Conservation (phyloP, 176 grass and related monocot species). For the Urochloa ruziziensis region DNA sequence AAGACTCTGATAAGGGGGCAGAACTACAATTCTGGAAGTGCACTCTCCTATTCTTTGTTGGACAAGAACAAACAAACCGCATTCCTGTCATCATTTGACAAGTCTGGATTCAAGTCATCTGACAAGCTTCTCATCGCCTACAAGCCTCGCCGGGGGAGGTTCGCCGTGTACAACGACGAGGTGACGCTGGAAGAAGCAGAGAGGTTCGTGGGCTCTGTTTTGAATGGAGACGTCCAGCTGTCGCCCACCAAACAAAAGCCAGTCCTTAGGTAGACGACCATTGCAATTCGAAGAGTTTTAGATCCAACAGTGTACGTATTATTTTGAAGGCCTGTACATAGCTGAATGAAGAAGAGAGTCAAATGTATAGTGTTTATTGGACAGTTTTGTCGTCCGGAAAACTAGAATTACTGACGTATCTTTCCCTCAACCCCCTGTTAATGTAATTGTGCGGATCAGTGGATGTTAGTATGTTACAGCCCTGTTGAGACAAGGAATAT, state of each 20-base stretch:
- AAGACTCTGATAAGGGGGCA: constrained; percentile 76
- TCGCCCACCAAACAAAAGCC: constrained; percentile 49
- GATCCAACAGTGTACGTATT: not conserved
- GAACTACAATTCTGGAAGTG: constrained; percentile 35
- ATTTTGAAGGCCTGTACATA: constrained; percentile 27
- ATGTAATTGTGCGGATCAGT: not conserved
- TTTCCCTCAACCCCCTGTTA: not conserved
- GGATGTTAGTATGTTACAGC: not conserved
- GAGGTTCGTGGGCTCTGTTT: constrained; percentile 68
- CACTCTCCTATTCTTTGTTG: constrained; percentile 58
- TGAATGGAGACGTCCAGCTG: constrained; percentile 79
- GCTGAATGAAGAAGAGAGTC: not conserved
- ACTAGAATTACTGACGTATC: not conserved
- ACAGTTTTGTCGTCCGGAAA: not conserved
- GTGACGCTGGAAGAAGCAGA: constrained; percentile 75
- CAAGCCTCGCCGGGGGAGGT: constrained; percentile 71
- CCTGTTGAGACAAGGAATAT: not conserved
- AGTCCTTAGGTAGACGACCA: constrained; percentile 46
- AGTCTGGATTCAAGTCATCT: constrained; percentile 47
- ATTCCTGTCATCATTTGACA: constrained; percentile 65
- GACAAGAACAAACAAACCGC: constrained; percentile 65
- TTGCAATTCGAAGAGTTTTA: constrained; percentile 14
- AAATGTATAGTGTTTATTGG: not conserved
- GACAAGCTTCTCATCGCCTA: constrained; percentile 74
- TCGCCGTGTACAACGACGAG: constrained; percentile 37